Conservation (phyloP, 129 eudicot species). For the Flaveria trinervia region DNA sequence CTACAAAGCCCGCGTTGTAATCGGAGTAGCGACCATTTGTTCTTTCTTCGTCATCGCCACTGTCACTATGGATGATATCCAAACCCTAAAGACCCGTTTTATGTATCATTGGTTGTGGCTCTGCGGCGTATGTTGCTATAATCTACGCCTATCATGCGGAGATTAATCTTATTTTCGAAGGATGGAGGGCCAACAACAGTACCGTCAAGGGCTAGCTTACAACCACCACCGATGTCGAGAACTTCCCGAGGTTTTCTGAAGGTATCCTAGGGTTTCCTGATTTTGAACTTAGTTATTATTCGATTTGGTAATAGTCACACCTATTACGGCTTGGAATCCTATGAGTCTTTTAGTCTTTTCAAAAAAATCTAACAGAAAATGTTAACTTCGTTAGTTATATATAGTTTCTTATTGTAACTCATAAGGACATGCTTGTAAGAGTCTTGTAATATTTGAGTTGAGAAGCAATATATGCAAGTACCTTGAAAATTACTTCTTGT, state of each 20-base stretch:
- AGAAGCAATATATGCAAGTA: no score
- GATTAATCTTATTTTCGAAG: constrained; percentile 75
- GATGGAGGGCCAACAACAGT: constrained; percentile 95
- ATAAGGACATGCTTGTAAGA: no score
- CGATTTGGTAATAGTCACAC: constrained; percentile 22
- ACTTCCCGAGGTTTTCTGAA: constrained; percentile 54
- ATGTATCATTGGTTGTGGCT: constrained; percentile 94
- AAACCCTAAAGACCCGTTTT: constrained; percentile 56
- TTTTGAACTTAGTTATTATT: constrained; percentile 76
- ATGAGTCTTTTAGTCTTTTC: no score
- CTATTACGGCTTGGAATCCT: no score
- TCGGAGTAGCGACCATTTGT: constrained; percentile 38
- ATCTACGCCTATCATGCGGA: not conserved
- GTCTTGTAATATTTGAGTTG: no score
- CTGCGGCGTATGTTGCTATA: constrained; percentile 39
- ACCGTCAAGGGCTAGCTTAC: constrained; percentile 97
- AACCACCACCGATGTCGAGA: constrained; percentile 87
- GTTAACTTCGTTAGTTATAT: no score
- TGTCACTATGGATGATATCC: constrained; percentile 46
- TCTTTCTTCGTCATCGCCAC: constrained; percentile 45
- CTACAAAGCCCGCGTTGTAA: constrained; percentile 42
- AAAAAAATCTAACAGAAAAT: no score
- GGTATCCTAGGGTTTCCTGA: constrained; percentile 65
- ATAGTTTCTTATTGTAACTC: no score
- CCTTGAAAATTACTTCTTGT: no score